Conservation (phyloP, 2,329 filamentous ascomycete species). For the Colletotrichum scovillei region DNA sequence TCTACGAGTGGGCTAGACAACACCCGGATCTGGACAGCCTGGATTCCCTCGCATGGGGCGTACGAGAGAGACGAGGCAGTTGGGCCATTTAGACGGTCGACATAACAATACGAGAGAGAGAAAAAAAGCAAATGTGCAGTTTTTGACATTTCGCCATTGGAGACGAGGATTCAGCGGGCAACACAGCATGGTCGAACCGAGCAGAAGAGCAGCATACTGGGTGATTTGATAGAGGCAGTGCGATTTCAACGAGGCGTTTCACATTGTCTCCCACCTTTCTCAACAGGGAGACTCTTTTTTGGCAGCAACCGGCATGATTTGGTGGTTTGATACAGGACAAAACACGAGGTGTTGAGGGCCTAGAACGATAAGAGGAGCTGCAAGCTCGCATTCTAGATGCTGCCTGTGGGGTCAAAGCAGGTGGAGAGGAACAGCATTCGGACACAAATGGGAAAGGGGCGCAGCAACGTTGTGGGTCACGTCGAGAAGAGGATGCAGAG, state of each 20-base stretch:
- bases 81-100: conserved; percentile 67
- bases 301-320: conserved; percentile 15
- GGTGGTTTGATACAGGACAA: conserved; percentile 24
- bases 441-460: neutral
- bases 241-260: conserved; percentile 25
- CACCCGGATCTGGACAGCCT: conserved; percentile 78
- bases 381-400: conserved; percentile 20
- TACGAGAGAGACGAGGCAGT: conserved; percentile 74
- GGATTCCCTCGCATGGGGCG: conserved; percentile 74
- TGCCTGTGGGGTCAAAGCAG: conserved; percentile 19
- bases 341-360: conserved; percentile 4
- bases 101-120: neutral
- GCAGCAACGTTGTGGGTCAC: neutral
- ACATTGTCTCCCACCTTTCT: neutral
- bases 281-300: conserved; percentile 4
- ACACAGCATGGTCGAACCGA: neutral
- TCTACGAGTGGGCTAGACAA: conserved; percentile 90
- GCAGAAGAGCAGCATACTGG: neutral
- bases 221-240: conserved; percentile 10
- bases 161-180: neutral
- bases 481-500: neutral
- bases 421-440: conserved; percentile 10
- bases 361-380: conserved; percentile 21
- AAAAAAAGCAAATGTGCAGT: no score
- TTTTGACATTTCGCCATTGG: neutral